phyloP scores from a whole-genome alignment of 805 yeast species.

The Zygosaccharomyces lentus region DNA sequence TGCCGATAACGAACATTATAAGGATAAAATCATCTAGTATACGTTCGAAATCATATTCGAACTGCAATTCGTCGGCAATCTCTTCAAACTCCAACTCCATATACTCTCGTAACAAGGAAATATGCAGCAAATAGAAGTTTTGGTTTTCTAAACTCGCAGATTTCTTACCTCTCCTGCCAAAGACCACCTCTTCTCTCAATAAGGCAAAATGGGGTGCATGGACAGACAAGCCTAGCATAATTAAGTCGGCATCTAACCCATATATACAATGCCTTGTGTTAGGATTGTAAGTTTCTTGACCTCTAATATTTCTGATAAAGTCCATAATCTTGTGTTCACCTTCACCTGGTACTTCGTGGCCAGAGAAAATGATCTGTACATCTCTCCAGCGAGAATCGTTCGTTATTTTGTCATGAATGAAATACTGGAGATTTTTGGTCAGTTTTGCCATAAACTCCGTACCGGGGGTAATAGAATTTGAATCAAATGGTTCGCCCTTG shows the following conservation, averaged over 20 bases:
- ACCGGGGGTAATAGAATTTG: conserved; percentile 93
- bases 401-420: conserved; percentile 80
- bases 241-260: conserved; percentile 94
- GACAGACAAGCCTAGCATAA: conserved; percentile 83
- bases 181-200: conserved; percentile 90
- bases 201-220: conserved; percentile 96
- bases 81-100: conserved; percentile 78
- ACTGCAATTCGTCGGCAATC: conserved; percentile 56
- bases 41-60: conserved; percentile 78
- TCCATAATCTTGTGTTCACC: conserved; percentile 98
- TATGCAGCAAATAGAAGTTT: conserved; percentile 75
- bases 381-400: conserved; percentile 85
- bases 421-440: conserved; percentile 76
- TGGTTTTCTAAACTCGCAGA: conserved; percentile 63
- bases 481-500: conserved; percentile 76
- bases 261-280: conserved; percentile 90
- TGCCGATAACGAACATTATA: conserved; percentile 92
- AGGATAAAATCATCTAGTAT: conserved; percentile 88
- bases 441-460: conserved; percentile 93
- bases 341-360: conserved; percentile 97
- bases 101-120: conserved; percentile 86
- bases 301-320: conserved; percentile 71
- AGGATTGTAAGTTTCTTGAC: conserved; percentile 68
- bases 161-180: conserved; percentile 51
- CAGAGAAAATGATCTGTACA: conserved; percentile 72